A percentile compares a stretch with the other conserved stretches of the same genome.
These are phyloP conservation scores for Spathaspora passalidarum DNA, from an alignment of 805 yeast genomes.

Conservation along the genomic window DNA sequence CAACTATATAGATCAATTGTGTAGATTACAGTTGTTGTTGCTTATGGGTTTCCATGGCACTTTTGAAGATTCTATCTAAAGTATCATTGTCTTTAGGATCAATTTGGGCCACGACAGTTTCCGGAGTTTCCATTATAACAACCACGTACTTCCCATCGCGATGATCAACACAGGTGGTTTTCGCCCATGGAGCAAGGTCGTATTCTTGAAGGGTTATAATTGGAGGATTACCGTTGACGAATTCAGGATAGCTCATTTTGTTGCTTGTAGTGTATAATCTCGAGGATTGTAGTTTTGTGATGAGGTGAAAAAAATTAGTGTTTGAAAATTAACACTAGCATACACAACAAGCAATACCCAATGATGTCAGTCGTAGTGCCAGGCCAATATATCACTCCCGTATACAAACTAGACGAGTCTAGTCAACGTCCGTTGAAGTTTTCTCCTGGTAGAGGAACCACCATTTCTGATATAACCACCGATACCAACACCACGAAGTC, in stretches of 20 bases:
- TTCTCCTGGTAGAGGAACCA: conserved; percentile 65
- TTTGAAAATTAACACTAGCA: neutral
- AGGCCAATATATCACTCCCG: conserved; percentile 75
- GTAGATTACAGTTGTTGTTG: neutral
- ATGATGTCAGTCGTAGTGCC: conserved; percentile 50
- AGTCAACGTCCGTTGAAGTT: conserved; percentile 37
- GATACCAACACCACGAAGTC: conserved; percentile 16
- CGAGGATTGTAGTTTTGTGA: neutral
- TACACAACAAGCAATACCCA: neutral
- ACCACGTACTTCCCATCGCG: conserved; percentile 34
- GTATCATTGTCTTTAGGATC: conserved; percentile 33
- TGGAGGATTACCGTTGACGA: conserved; percentile 46
- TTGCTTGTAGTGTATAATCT: no score
- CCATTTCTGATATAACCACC: conserved; percentile 38
- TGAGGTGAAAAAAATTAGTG: neutral
- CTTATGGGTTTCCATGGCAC: conserved; percentile 37
- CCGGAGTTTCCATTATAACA: conserved; percentile 45
- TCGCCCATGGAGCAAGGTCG: conserved; percentile 53
- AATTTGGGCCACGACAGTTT: conserved; percentile 42
- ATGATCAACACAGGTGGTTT: conserved; percentile 46
- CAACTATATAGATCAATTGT: neutral
- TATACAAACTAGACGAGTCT: conserved; percentile 30
- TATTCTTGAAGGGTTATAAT: conserved; percentile 43
- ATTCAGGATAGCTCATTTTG: conserved; percentile 35
- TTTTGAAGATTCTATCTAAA: conserved; percentile 42